Evolutionary conservation across 331 rosid species (phyloP).

Genomic region (Acacia concinna): DNA sequence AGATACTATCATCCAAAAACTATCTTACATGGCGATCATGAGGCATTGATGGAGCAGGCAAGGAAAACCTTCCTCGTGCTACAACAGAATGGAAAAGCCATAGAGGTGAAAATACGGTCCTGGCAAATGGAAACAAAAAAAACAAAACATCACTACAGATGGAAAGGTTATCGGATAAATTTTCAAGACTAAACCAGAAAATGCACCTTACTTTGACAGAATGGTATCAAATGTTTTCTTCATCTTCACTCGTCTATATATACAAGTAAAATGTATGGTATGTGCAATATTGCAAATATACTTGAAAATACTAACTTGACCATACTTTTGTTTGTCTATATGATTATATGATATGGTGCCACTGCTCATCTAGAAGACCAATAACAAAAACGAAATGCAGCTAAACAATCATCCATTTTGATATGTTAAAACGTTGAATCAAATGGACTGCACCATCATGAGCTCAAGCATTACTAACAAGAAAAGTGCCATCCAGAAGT

Average conservation of each 20-base stretch:
- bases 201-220: slow-evolving; percentile 20
- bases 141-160: background rate
- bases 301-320: slow-evolving; percentile 9
- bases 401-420: background rate
- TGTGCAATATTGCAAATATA: background rate
- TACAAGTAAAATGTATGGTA: background rate
- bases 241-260: slow-evolving; percentile 13
- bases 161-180: background rate
- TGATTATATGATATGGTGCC: slow-evolving; percentile 1
- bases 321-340: background rate
- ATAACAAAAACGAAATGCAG: background rate
- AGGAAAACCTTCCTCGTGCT: slow-evolving; percentile 83
- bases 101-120: slow-evolving; percentile 68
- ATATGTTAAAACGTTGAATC: background rate
- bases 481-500: slow-evolving; percentile 1
- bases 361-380: background rate
- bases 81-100: slow-evolving; percentile 82
- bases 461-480: background rate
- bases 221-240: slow-evolving; percentile 12
- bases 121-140: slow-evolving; percentile 33
- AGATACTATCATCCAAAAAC: slow-evolving; percentile 19
- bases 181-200: background rate
- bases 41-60: slow-evolving; percentile 90
- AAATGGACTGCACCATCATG: background rate
- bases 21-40: slow-evolving; percentile 76